Evolutionary conservation across 2,329 filamentous ascomycete species (phyloP).

Genomic region (Colletotrichum scovillei): DNA sequence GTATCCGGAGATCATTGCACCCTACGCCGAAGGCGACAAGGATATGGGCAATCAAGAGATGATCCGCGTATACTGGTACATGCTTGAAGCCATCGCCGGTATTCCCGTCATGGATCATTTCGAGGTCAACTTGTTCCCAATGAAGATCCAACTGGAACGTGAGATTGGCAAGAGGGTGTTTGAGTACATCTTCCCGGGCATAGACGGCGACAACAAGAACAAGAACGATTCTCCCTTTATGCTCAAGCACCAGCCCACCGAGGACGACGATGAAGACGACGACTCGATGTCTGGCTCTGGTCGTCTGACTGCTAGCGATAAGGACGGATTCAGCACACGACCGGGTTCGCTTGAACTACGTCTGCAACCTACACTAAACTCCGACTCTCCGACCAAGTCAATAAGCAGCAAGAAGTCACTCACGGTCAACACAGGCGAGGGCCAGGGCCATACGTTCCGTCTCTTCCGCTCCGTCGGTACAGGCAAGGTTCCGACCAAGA

Average conservation of each 20-base stretch:
- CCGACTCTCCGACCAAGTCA: slow-evolving; percentile 53
- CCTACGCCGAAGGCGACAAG: slow-evolving; percentile 80
- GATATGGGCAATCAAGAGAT: slow-evolving; percentile 78
- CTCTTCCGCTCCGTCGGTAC: slow-evolving; percentile 59
- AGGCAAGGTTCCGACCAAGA: slow-evolving; percentile 60
- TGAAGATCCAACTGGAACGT: slow-evolving; percentile 92
- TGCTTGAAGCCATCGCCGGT: slow-evolving; percentile 97
- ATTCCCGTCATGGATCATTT: slow-evolving; percentile 98
- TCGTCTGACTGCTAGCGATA: slow-evolving; percentile 53
- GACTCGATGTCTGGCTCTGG: slow-evolving; percentile 53
- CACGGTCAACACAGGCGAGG: slow-evolving; percentile 60
- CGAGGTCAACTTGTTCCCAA: slow-evolving; percentile 90
- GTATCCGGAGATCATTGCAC: slow-evolving; percentile 95
- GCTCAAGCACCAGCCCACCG: slow-evolving; percentile 57
- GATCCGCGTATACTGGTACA: slow-evolving; percentile 96
- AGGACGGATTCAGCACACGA: slow-evolving; percentile 66
- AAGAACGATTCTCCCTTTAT: slow-evolving; percentile 73
- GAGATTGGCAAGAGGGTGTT: slow-evolving; percentile 94
- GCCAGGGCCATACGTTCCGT: slow-evolving; percentile 56
- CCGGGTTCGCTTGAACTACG: slow-evolving; percentile 84
- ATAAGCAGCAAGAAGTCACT: slow-evolving; percentile 56
- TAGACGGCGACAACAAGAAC: slow-evolving; percentile 65
- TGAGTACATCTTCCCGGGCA: slow-evolving; percentile 95
- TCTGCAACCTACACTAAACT: slow-evolving; percentile 83
- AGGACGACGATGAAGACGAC: slow-evolving; percentile 62